Evolutionary conservation across 78 protist species (phyloP).

Genomic region (Chrysochromulina parva): DNA sequence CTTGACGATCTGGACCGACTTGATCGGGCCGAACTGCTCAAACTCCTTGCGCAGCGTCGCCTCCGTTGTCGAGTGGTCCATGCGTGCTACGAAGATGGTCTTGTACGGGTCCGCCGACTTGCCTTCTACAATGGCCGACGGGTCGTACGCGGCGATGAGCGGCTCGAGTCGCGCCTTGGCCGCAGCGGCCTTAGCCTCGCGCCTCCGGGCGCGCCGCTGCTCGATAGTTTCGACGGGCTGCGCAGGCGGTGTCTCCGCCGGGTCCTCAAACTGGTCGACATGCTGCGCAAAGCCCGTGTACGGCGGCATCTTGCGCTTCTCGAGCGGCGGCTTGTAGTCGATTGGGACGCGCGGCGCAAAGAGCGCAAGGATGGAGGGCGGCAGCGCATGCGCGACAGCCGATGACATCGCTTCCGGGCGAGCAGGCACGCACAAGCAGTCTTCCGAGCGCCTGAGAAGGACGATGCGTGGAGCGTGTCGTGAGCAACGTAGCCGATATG

Average conservation of each 20-base stretch:
- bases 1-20: constrained; percentile 29
- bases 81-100: constrained; percentile 41
- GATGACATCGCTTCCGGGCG: not conserved
- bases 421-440: too few relatives aligned
- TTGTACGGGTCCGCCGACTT: constrained; percentile 31
- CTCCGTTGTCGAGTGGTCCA: constrained; percentile 68
- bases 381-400: constrained; percentile 13
- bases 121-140: not conserved
- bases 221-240: not conserved
- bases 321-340: constrained; percentile 14
- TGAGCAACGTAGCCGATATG: too few relatives aligned
- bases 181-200: not conserved
- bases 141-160: not conserved
- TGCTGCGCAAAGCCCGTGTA: not conserved
- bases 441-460: too few relatives aligned
- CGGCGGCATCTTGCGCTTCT: not conserved
- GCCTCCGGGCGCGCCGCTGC: constrained; percentile 5
- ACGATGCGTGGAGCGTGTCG: too few relatives aligned
- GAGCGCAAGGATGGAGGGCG: constrained; percentile 41
- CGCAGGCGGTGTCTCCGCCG: not conserved
- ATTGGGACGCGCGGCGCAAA: constrained; percentile 42
- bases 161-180: not conserved
- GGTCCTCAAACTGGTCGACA: not conserved
- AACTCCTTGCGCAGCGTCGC: constrained; percentile 67
- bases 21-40: constrained; percentile 72